These are phyloP conservation scores for Castanea sativa DNA, from an alignment of 306 rosid genomes.

Conservation along the genomic window DNA sequence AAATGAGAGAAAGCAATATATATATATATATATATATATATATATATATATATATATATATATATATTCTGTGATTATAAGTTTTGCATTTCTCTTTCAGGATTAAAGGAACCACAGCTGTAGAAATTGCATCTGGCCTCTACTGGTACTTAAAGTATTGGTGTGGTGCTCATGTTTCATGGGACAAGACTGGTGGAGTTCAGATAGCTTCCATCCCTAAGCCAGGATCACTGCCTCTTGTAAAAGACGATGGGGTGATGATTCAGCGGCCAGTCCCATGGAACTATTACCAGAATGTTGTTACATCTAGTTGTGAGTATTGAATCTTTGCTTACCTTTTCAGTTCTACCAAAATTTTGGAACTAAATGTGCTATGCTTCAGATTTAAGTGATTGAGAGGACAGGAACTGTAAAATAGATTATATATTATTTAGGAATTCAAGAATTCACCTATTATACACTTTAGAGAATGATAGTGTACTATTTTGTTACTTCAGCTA, in stretches of 20 bases:
- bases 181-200: slow-evolving; percentile 93
- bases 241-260: slow-evolving; percentile 53
- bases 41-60: no score
- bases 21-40: no score
- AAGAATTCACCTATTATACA: not conserved
- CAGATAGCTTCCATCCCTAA: slow-evolving; percentile 75
- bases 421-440: not conserved
- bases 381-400: not conserved
- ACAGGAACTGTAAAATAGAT: not conserved
- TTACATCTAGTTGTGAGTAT: slow-evolving; percentile 91
- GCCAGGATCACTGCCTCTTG: slow-evolving; percentile 73
- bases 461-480: not conserved
- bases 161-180: slow-evolving; percentile 89
- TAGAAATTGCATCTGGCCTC: slow-evolving; percentile 85
- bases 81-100: slow-evolving; percentile 35
- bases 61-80: not conserved
- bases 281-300: slow-evolving; percentile 98
- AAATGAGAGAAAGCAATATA: not conserved
- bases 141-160: slow-evolving; percentile 93
- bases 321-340: slow-evolving; percentile 11
- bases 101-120: slow-evolving; percentile 79
- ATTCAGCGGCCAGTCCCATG: slow-evolving; percentile 81
- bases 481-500: not conserved
- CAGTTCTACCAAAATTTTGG: not conserved
- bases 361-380: not conserved